phyloP scores from a whole-genome alignment of 768 basidiomycete genomes.

The Tulasnella sp. region DNA sequence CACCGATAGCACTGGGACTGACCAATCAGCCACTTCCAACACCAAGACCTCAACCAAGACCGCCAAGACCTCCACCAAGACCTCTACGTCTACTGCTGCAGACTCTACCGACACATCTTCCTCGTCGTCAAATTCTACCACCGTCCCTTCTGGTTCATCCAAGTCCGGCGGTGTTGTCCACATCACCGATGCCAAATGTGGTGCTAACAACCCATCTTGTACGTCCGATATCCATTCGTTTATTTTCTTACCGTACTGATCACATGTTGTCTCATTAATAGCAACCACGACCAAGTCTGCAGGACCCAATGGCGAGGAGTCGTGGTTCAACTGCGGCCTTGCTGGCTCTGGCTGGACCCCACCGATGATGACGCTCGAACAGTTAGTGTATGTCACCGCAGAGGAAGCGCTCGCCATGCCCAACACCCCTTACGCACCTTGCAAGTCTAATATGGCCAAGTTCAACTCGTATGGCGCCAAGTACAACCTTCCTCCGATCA shows the following conservation, averaged over 20 bases:
- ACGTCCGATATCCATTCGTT: neutral
- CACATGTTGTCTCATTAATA: neutral
- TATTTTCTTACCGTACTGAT: neutral
- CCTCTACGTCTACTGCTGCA: neutral
- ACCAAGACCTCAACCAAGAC: too few relatives aligned
- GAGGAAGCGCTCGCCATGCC: neutral
- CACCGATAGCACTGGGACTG: too few relatives aligned
- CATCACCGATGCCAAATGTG: constrained; percentile 29
- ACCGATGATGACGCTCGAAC: constrained; percentile 43
- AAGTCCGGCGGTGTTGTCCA: neutral
- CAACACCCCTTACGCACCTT: too few relatives aligned
- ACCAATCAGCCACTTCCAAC: too few relatives aligned
- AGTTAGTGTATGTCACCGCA: constrained; percentile 27
- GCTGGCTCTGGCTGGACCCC: constrained; percentile 55
- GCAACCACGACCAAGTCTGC: constrained; percentile 29
- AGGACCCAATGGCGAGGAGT: constrained; percentile 56
- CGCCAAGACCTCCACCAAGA: neutral
- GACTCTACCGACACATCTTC: neutral
- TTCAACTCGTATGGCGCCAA: too few relatives aligned
- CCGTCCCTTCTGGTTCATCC: neutral
- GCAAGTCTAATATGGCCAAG: too few relatives aligned
- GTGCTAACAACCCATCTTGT: constrained; percentile 24
- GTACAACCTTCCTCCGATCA: constrained; percentile 44
- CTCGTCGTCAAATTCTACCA: neutral
- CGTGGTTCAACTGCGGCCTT: constrained; percentile 44